Base-by-base conservation (phyloP, 805 yeast genomes). In the Myxozyma kluyveri region DNA sequence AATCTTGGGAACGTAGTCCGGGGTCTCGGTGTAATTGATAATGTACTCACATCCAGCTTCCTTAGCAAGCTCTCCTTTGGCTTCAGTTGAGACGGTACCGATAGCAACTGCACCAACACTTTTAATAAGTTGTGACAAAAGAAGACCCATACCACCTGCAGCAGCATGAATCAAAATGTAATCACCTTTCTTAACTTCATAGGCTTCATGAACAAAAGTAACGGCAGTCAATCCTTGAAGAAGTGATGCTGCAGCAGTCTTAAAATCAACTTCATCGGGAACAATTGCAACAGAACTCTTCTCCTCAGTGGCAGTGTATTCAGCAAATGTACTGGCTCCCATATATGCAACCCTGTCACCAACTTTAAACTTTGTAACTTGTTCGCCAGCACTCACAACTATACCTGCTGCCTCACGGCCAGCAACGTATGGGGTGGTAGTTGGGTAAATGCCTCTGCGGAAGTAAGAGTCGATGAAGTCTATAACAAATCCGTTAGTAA, bases 121-220 rank as follows among this genome's bases (percentile, higher is more conserved):
- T 27, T 74, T 67, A 45, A 84, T 69, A 68, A 89, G 71, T 67
- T 89, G 96, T 45, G 75, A 73, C 48, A 88, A 71, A 18, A 87
- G 60, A 46, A 79, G 75, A 3, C 98, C 98, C 45, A 87, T 91
- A 50, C 97, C 96, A 42, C 97, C 98, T 2, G 97, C 96, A 5
- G 96, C 96, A 3, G 97, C 97, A 72, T 89, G 88, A 23, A 88
- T 82, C 42, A 90, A 74, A 40, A 86, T 77, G 60, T 69, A 76
- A 52, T 91, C 96, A 47, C 81, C 90, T 65, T 77, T 72, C 61
- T 86, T 66, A 36, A 87, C 85, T 1, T 74, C 63, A 64, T 86
- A 80, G 1, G 93, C 79, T 56, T 86, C 88, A 33, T 75, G 70
- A 42, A 81, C 70, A 53, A 90, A 81, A 1, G 91, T 78, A 61